Base-by-base conservation (phyloP, 768 basidiomycete genomes). In the Pleurotus giganteus region DNA sequence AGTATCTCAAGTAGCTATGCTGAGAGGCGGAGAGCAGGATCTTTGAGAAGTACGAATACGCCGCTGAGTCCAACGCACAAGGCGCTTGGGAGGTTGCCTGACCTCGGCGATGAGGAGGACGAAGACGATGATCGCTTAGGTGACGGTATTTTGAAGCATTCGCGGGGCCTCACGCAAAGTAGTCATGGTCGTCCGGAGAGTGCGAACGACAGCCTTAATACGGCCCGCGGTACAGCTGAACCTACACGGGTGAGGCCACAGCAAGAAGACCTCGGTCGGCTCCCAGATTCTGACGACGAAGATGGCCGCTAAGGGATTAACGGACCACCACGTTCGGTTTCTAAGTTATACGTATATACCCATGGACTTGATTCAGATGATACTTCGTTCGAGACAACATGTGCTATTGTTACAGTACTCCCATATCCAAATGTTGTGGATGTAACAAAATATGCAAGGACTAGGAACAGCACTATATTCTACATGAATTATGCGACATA, bases 81-180 rank as follows among this genome's bases (percentile, higher is more conserved):
- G 24, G 34, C 31, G 19, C 34, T 36, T 19, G 49, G 49, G 23
- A 37, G 31, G 49, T 24, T 51, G 34, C 49, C 49, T 4, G 49
- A 51, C 26, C 34, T 51, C 37, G 49, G 34, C n/a, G 49, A 51
- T 26, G 49, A 51, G 17, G n/a, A n/a, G n/a, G 49, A 51, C 23
- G 49, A 51, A 15, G 49, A 51, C n/a, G 31, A 28, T 21, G 34
- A 23, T 34, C 29, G 26, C 13, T 24, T 51, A n/a, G 34, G 49
- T 11, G 37, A 34, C 24, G 7, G 13, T 2, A 23, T 51, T 23
- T 19, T 15, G 34, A 34, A 32, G 21, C 34, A 34, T 23, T n/a
- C 49, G n/a, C 46, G 17, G 15, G 23, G 34, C 5, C 29, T 34
- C 17, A 51, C 29, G 2, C 34, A 37, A 13, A 36, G 31, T 8